Conservation (phyloP, 352 stramenopile genomes). For the Hyaloperonospora brassicae region DNA sequence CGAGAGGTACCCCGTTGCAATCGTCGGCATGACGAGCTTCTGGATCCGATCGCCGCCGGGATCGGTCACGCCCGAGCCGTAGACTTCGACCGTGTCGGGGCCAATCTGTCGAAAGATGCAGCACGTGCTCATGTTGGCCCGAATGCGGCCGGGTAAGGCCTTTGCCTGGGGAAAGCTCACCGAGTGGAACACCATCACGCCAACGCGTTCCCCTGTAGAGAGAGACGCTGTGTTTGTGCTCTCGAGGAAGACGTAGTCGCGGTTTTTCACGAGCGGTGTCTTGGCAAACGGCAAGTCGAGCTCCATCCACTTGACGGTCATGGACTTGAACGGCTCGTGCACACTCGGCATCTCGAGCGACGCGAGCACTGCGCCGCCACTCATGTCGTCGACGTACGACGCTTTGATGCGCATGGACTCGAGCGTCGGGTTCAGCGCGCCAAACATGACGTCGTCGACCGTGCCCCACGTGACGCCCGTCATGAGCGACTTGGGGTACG, state of each 20-base stretch:
- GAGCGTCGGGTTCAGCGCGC: slow-evolving; percentile 26
- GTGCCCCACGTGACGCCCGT: slow-evolving; percentile 29
- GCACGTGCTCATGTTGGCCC: slow-evolving; percentile 43
- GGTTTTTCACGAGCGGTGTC: slow-evolving; percentile 26
- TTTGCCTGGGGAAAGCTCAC: slow-evolving; percentile 34
- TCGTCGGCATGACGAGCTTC: slow-evolving; percentile 17
- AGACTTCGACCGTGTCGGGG: slow-evolving; percentile 38
- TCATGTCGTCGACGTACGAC: slow-evolving; percentile 40
- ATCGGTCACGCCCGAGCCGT: slow-evolving; percentile 28
- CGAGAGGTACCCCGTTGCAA: slow-evolving; percentile 17
- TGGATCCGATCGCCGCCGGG: slow-evolving; percentile 25
- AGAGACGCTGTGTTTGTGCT: slow-evolving; percentile 29
- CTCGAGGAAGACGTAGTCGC: slow-evolving; percentile 44
- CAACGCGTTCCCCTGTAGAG: slow-evolving; percentile 29
- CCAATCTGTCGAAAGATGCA: slow-evolving; percentile 42
- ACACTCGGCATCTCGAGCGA: slow-evolving; percentile 31
- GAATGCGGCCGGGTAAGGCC: slow-evolving; percentile 27
- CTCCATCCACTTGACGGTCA: slow-evolving; percentile 33
- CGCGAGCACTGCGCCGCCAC: slow-evolving; percentile 33
- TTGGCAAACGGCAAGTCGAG: slow-evolving; percentile 26
- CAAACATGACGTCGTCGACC: slow-evolving; percentile 40
- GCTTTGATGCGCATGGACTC: slow-evolving; percentile 34
- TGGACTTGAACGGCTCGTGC: slow-evolving; percentile 38
- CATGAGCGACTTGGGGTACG: slow-evolving; percentile 21
- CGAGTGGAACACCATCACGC: slow-evolving; percentile 46